Evolutionary conservation across 306 rosid species (phyloP), one percentile per base, ranked within the genome.

Genomic region (Neltuma alba): DNA sequence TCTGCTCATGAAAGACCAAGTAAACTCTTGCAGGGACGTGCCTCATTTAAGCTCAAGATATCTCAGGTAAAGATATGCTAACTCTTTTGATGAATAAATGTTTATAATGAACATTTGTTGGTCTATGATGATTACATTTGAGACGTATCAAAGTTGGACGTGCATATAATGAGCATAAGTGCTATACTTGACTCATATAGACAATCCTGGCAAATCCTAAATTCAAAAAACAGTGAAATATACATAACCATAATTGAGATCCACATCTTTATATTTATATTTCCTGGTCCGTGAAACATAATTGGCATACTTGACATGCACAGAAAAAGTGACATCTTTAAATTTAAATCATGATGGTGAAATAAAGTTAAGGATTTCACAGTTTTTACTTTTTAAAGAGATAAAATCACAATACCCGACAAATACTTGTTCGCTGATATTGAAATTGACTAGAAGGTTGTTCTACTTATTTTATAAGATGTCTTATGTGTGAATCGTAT

Each of bases 21-120:
- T 83, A 90, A 89, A 78, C 76, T 92, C 81, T 74, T 94, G 86
- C 79, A 87, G 76, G 99, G 97, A 58, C 97, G 91, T 57, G 97
- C 99, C 63, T 90, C 97, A 63, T 94, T 94, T 82, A 94, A 91
- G 91, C 92, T 94, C 78, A 94, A 91, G 90, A 91, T 92, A 91
- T 91, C 97, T 82, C 97, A 92, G 99, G 97, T 94, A 66, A 78
- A 75, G 28, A 84, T 83, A 63, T 83, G 71, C 33, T 37, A n/a
- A n/a, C n/a, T n/a, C n/a, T n/a, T n/a, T n/a, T 31, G 9, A 60
- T 38, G 31, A 48, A 75, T 61, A 65, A 50, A 31, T 48, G 54
- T 60, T 31, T 55, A 41, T 50, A 18, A 40, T 71, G 12, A 74
- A 28, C 54, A n/a, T 65, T 73, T 37, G 5, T 4, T n/a, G n/a